A percentile compares a stretch with the other conserved stretches of the same genome.
Conservation (phyloP, 805 yeast species). For the Teunomyces pallodes region DNA sequence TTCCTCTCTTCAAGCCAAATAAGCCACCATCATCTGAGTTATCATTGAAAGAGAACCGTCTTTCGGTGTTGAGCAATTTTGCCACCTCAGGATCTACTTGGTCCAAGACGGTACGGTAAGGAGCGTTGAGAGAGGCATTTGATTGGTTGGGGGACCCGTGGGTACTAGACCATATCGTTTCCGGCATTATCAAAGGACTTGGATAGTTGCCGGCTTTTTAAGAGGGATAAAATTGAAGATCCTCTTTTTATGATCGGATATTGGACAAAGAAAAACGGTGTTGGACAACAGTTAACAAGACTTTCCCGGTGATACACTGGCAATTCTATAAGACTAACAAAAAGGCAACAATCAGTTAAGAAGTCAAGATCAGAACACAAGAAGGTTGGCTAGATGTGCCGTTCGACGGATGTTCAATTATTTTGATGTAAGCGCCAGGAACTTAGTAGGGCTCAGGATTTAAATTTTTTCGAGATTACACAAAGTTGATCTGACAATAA, state of each 20-base stretch:
- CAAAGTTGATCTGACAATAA: neutral
- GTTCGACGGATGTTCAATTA: no score
- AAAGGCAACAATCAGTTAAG: neutral
- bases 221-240: no score
- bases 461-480: conserved; percentile 1
- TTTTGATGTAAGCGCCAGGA: neutral
- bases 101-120: conserved; percentile 33
- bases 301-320: no score
- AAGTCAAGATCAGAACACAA: neutral
- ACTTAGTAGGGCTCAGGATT: neutral
- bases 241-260: no score
- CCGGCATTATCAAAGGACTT: conserved; percentile 24
- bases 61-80: conserved; percentile 18
- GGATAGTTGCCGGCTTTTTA: neutral
- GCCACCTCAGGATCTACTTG: conserved; percentile 42
- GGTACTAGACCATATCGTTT: conserved; percentile 43
- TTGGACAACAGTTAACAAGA: no score
- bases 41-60: conserved; percentile 43
- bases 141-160: conserved; percentile 10
- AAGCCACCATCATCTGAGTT: conserved; percentile 44
- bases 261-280: no score
- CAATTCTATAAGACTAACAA: no score
- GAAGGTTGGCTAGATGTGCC: no score
- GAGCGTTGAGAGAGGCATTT: conserved; percentile 12
- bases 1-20: conserved; percentile 48